Percentiles rank a stretch among this genome's conserved stretches.
Evolutionary conservation across 2,329 filamentous ascomycete genomes (phyloP).

Genomic region (Coleophoma eucalyptorum): DNA sequence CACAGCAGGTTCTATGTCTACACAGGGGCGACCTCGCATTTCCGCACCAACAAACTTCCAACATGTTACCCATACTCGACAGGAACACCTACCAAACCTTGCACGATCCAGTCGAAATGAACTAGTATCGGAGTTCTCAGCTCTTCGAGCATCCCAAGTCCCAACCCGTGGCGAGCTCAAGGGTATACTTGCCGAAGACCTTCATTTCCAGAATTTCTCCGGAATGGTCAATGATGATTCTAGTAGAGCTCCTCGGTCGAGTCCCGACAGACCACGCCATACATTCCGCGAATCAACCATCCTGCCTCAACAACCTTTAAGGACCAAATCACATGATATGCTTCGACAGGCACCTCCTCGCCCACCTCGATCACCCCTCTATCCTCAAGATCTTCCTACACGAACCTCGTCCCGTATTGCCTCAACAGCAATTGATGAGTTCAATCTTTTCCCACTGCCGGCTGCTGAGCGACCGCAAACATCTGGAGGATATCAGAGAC

Average conservation of each 20-base stretch:
- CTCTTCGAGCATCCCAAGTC: conserved; percentile 32
- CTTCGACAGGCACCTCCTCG: conserved; percentile 38
- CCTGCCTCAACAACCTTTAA: conserved; percentile 12
- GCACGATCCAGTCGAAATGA: conserved; percentile 36
- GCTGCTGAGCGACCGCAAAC: conserved; percentile 40
- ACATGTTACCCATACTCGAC: conserved; percentile 56
- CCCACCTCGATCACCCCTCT: conserved; percentile 43
- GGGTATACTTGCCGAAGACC: conserved; percentile 34
- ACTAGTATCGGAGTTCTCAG: conserved; percentile 40
- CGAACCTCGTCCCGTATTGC: conserved; percentile 50
- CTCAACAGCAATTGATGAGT: conserved; percentile 39
- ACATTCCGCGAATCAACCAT: conserved; percentile 11
- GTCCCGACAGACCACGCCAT: conserved; percentile 8
- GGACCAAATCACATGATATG: conserved; percentile 39
- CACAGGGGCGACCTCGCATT: conserved; percentile 26
- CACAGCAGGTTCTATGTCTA: background rate
- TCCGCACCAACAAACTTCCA: conserved; percentile 65
- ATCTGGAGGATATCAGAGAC: conserved; percentile 40
- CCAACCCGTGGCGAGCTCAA: conserved; percentile 31
- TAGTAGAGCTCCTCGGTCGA: conserved; percentile 6
- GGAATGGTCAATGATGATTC: conserved; percentile 29
- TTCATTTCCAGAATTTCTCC: conserved; percentile 44
- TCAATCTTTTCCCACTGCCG: conserved; percentile 32
- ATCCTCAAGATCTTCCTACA: conserved; percentile 43
- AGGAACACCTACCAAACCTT: conserved; percentile 40